Base-by-base conservation (phyloP, 1,139 yeast species). In the Taphrina betulina region DNA sequence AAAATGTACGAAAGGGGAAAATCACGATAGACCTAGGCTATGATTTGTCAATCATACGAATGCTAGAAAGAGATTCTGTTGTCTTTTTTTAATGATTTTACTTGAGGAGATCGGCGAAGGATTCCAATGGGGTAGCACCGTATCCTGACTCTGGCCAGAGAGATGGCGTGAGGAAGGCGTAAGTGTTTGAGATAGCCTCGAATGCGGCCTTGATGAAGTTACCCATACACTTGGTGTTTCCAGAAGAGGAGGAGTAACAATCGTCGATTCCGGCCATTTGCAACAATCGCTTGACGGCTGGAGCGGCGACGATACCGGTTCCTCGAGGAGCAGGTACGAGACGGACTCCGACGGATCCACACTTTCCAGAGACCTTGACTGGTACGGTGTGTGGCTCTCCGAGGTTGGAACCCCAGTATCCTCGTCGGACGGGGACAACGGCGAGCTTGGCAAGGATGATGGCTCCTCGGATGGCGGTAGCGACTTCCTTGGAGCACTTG, bases 251-350 rank as follows among this genome's bases (percentile, higher is more conserved):
- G 70, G 98, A 94, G 88, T 90, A 92, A 71, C 94, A 95, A 79
- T 92, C 99, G 80, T 90, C 95, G 76, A 92, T 86, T 87, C 99
- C 99, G 73, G 97, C 98, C 76, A 92, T 86, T 81, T 90, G 95
- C 81, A 94, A 80, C 78, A 92, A 83, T 81, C 89, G 89, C 86
- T 89, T 92, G 76, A 92, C 97, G 69, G 95, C 96, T 76, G 98
- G 98, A 69, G 98, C 94, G 74, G 99, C 99, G 70, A 92, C 96
- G 74, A 92, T 88, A 85, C 97, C 97, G 76, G 95, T 89, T 90
- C 99, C 99, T 84, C 99, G 94, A 83, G 99, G 98, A 69, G 99
- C 99, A 77, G 99, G 99, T 74, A 92, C 90, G 75, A 92, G 85
- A 86, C 97, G 90, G 69, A 89, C 95, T 65, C 84, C 76, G 73